Base-by-base conservation (phyloP, 2,329 filamentous ascomycete genomes). In the Teratosphaeria zuluensis region DNA sequence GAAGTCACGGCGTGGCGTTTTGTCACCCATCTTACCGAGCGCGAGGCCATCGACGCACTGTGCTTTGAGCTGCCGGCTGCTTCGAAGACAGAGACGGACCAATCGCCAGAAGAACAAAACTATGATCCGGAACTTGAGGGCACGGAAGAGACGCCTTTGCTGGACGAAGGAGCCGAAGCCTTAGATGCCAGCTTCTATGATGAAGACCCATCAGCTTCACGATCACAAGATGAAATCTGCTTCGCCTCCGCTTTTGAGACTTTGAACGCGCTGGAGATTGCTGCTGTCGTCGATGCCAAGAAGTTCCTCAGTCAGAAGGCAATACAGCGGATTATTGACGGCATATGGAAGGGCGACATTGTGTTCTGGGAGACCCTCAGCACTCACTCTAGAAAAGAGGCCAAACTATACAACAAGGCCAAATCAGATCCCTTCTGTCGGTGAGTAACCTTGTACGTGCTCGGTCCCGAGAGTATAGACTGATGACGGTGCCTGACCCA, bases 231-330 rank as follows among this genome's bases (percentile, higher is more conserved):
- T 11, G 24, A 24, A 4, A 59, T 32, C 12, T 61, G 55, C 24
- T 68, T 69, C 42, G 88, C 87, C 0, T 81, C 83, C 0, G 82
- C 85, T 0, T 95, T 95, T 70, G 84, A 85, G 38, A 85, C 87
- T 19, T 79, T 96, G 54, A 96, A 94, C 70, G 90, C 90, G 1
- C 79, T 97, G 16, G 90, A 95, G 70, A 92, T 95, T 67, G 90
- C 90, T 30, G 86, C 87, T 53, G 84, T 95, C 21, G 87, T 87
- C 12, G 82, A 89, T 59, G 89, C 89, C 32, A 95, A 95, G 75
- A 88, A 88, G 53, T 95, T 95, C 65, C 80, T 95, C 38, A 87
- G 86, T 68, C 90, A 95, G 71, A 81, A 82, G 60, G 83, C 89
- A 2, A 87, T 95, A 11, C 90, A 95, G 70, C 88, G 87, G 67